Base-by-base conservation (phyloP, 108 stramenopile species). In the Fragilaria crotonensis region DNA sequence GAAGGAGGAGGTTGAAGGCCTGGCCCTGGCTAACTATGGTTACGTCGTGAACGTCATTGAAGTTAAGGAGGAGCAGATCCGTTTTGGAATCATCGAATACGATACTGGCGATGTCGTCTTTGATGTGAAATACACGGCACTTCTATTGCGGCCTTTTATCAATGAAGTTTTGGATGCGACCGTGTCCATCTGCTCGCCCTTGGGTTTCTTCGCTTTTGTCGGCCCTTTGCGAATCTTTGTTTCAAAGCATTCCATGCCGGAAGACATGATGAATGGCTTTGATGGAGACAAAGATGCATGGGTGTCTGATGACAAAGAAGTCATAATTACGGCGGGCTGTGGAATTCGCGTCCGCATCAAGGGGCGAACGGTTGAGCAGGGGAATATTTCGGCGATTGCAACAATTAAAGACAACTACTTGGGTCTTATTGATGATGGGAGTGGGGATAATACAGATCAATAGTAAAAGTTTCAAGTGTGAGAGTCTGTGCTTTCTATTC, bases 361-460 rank as follows among this genome's bases (percentile, higher is more conserved):
- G 68, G 93, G 93, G 56, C 60, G 92, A 57, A 94, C 87, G 49
- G 89, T 93, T 48, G 94, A 96, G 62, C 82, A 85, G 64, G 90
- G 89, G 45, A 88, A 89, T 61, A 89, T 96, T 50, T 88, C 89
- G 1, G 95, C 93, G 1, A 94, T 96, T 64, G 95, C 91, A 22
- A 95, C 93, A 17, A 95, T 96, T 63, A 94, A 95, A 67, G 95
- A 96, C 56, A 85, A 90, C 52, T 96, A 91, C 73, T 75, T 96
- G 68, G 95, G 95, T 56, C 78, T 90, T 61, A 80, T 95, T 50
- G 89, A 90, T 67, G 80, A 83, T 70, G 87, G 83, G 22, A 75
- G 49, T 49, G 80, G 77, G 22, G 77, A 74, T 30, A 41, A 41
- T 41, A 53, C 57, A 19, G 80, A 63, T 23, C 63, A 54, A 56